Percentiles rank a stretch among this genome's conserved stretches.
These are phyloP conservation scores for Sporothrix dimorphospora DNA, from an alignment of 2,329 filamentous ascomycete species.

Conservation along the genomic window DNA sequence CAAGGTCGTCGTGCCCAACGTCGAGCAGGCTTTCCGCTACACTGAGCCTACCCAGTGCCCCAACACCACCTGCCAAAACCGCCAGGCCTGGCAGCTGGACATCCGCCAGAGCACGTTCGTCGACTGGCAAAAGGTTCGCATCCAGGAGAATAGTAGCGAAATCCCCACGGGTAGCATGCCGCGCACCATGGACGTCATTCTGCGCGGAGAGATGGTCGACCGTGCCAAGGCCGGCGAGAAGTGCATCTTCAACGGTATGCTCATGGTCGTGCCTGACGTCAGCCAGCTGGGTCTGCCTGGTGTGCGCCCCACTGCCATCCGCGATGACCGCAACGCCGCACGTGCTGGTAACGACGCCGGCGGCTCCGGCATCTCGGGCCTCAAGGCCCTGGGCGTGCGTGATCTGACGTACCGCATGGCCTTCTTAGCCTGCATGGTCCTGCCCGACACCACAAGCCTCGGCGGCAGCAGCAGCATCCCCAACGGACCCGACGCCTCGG, in stretches of 20 bases:
- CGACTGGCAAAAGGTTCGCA: slow-evolving; percentile 98
- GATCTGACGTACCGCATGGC: slow-evolving; percentile 94
- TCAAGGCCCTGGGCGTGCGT: slow-evolving; percentile 90
- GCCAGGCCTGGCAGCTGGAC: slow-evolving; percentile 92
- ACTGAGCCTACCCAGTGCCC: slow-evolving; percentile 96
- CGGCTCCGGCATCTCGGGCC: slow-evolving; percentile 80
- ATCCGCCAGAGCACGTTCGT: slow-evolving; percentile 97
- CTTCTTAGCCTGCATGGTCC: slow-evolving; percentile 97
- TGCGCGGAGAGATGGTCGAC: slow-evolving; percentile 96
- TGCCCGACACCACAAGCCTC: slow-evolving; percentile 79
- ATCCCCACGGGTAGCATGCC: slow-evolving; percentile 99
- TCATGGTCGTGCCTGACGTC: slow-evolving; percentile 96
- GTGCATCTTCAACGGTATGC: slow-evolving; percentile 93
- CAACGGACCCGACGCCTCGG: slow-evolving; percentile 58
- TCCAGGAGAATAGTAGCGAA: slow-evolving; percentile 97
- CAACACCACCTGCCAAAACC: slow-evolving; percentile 83
- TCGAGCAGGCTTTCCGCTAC: slow-evolving; percentile 97
- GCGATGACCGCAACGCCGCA: slow-evolving; percentile 74
- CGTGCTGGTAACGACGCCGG: slow-evolving; percentile 79
- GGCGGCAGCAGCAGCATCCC: slow-evolving; percentile 67
- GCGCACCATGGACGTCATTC: slow-evolving; percentile 93
- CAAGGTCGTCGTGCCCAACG: slow-evolving; percentile 80
- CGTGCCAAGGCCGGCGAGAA: slow-evolving; percentile 97
- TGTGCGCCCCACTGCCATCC: slow-evolving; percentile 76
- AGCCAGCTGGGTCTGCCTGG: slow-evolving; percentile 92